These are phyloP conservation scores for Leptomonas pyrrhocoris DNA, from an alignment of 208 protist genomes.

Conservation along the genomic window DNA sequence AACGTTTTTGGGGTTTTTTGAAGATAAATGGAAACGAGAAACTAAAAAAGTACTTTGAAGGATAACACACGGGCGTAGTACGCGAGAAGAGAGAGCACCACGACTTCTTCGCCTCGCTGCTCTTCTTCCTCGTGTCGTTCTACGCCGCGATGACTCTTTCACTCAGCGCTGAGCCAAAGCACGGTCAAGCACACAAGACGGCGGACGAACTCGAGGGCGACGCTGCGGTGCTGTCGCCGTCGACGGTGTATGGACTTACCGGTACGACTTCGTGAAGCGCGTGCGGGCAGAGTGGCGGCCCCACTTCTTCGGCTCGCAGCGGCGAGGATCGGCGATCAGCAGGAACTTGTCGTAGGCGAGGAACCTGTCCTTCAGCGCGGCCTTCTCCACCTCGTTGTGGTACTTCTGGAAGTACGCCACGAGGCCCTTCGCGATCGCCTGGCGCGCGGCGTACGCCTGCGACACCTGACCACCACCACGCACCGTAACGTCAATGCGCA, in stretches of 20 bases:
- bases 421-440: conserved; percentile 99
- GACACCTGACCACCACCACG: conserved; percentile 98
- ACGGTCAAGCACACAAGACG: conserved; percentile 8
- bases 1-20: too few species aligned
- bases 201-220: not conserved
- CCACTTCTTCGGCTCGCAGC: conserved; percentile 99
- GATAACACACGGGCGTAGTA: not conserved
- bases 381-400: conserved; percentile 95
- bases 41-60: not conserved
- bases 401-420: conserved; percentile 99
- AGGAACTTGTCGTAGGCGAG: conserved; percentile 98
- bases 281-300: conserved; percentile 99
- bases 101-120: not conserved
- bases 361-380: conserved; percentile 98
- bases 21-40: not conserved
- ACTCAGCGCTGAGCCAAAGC: conserved; percentile 1
- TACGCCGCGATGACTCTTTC: not conserved
- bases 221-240: not conserved
- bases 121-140: not conserved
- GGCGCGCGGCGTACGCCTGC: conserved; percentile 99
- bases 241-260: conserved; percentile 89
- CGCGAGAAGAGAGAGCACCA: not conserved
- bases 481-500: conserved; percentile 98
- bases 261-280: conserved; percentile 99
- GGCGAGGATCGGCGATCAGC: conserved; percentile 99